Base-by-base conservation (phyloP, 306 rosid species). In the Castanea crenata region DNA sequence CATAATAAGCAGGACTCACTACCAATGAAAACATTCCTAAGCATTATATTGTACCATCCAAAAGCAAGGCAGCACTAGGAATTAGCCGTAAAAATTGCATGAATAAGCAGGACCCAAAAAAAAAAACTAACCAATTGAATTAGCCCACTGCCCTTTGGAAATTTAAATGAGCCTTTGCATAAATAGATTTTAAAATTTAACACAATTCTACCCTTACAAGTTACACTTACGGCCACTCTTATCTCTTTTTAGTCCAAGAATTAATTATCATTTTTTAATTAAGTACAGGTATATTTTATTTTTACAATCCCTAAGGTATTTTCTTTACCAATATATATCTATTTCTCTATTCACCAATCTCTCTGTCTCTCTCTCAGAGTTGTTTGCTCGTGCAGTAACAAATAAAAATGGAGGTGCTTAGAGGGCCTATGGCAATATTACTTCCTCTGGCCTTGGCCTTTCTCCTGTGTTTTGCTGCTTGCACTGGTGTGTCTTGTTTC, bases 401-500 rank as follows among this genome's bases (percentile, higher is more conserved):
- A 12, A 19, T 31, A 32, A 34, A 67, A 67, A 67, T 35, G 27
- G n/a, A 67, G 21, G 14, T 35, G n/a, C 25, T 49, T 35, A 34
- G 25, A 19, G 15, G 25, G 14, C 8, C 72, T 18, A 32, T 67
- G 49, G 16, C 21, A 10, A 19, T 34, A 18, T 35, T 34, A 51
- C 72, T 67, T 34, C 16, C 18, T 34, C 25, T 34, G 27, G 52
- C 51, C 49, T 35, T 67, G 72, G 52, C 72, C 16, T 34, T 67
- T 67, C 51, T 67, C 8, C 72, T 67, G 27, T 67, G 51, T 67
- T 18, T 67, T 34, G 23, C 21, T 67, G 72, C 51, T 67, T 67
- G 72, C 72, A 67, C 71, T 34, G 51, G 71, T 67, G 71, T 34
- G 15, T 67, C n/a, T 67, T 67, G 23, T 21, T 34, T 67, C 19